These are phyloP conservation scores for Fusarium xyrophilum DNA, from an alignment of 2,329 filamentous ascomycete species.

Conservation along the genomic window DNA sequence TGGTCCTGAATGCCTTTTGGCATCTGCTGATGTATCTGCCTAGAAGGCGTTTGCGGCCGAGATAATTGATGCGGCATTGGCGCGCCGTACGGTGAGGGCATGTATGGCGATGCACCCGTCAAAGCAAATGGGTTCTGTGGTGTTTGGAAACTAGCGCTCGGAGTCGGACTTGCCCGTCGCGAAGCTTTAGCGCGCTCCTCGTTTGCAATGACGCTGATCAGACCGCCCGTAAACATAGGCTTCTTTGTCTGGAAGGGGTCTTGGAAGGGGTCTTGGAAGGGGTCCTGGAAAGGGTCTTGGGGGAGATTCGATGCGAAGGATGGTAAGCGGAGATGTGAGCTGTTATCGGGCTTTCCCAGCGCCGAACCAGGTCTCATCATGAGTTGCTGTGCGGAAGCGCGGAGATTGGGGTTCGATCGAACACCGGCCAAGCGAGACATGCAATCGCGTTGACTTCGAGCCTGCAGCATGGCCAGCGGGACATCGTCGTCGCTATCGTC, in stretches of 20 bases:
- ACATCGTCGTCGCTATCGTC: constrained; percentile 23
- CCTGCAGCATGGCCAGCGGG: constrained; percentile 25
- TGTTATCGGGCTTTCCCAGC: background rate
- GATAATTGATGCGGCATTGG: constrained; percentile 4
- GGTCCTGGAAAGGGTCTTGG: constrained; percentile 26
- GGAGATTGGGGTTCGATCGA: constrained; percentile 28
- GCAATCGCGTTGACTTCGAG: background rate
- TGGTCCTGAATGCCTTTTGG: constrained; percentile 11
- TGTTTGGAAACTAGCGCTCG: constrained; percentile 7
- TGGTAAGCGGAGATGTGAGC: constrained; percentile 14
- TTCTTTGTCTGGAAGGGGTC: constrained; percentile 4
- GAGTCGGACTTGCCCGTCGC: constrained; percentile 14
- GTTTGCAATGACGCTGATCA: constrained; percentile 21
- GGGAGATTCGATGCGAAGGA: constrained; percentile 24
- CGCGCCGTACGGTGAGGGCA: constrained; percentile 11
- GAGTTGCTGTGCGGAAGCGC: constrained; percentile 17
- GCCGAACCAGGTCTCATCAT: constrained; percentile 28
- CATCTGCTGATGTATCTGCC: constrained; percentile 15
- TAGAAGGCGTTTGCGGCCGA: background rate
- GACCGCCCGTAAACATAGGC: constrained; percentile 18
- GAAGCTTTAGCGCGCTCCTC: constrained; percentile 29
- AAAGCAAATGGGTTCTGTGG: background rate
- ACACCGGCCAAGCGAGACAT: constrained; percentile 7
- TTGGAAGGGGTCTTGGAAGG: constrained; percentile 4
- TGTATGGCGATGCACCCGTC: background rate